These are phyloP conservation scores for Aulographum hederae DNA, from an alignment of 2,329 filamentous ascomycete species.

Conservation along the genomic window DNA sequence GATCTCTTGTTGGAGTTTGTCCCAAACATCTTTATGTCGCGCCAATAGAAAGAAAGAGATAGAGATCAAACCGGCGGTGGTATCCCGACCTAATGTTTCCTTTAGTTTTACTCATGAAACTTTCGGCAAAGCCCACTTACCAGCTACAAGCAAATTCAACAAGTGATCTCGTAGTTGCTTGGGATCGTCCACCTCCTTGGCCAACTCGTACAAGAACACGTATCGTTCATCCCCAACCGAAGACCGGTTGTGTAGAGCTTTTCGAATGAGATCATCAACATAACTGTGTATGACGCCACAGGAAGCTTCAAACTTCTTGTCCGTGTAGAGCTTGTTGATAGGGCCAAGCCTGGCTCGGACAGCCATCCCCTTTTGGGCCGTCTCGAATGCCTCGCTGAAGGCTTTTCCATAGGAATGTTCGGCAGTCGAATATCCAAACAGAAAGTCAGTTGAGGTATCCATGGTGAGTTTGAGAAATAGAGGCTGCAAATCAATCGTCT, in stretches of 20 bases:
- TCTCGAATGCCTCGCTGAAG: slow-evolving; percentile 25
- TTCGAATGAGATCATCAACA: slow-evolving; percentile 25
- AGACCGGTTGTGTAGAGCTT: slow-evolving; percentile 19
- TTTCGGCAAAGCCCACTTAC: too few species aligned
- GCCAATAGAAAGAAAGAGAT: neutral
- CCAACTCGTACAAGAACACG: slow-evolving; percentile 2
- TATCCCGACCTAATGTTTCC: slow-evolving; percentile 1
- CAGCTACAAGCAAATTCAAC: slow-evolving; percentile 3
- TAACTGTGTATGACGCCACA: slow-evolving; percentile 24
- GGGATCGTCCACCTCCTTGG: neutral
- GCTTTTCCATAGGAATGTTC: slow-evolving; percentile 4
- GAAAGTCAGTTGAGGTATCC: slow-evolving; percentile 48
- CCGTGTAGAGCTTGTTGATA: slow-evolving; percentile 17
- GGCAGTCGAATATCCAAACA: slow-evolving; percentile 37
- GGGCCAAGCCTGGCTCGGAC: slow-evolving; percentile 16
- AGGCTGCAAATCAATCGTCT: slow-evolving; percentile 34
- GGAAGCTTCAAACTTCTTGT: slow-evolving; percentile 17
- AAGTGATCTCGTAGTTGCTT: slow-evolving; percentile 3
- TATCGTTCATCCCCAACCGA: slow-evolving; percentile 10
- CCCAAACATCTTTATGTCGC: neutral
- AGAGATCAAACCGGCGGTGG: neutral
- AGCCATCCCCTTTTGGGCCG: slow-evolving; percentile 14
- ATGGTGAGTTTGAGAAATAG: slow-evolving; percentile 48
- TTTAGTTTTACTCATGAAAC: too few species aligned
- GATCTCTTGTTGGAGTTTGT: slow-evolving; percentile 7